Percentiles rank a stretch among this genome's conserved stretches.
phyloP scores from a whole-genome alignment of 108 stramenopile genomes.

The Pseudonitzschia multiseries region DNA sequence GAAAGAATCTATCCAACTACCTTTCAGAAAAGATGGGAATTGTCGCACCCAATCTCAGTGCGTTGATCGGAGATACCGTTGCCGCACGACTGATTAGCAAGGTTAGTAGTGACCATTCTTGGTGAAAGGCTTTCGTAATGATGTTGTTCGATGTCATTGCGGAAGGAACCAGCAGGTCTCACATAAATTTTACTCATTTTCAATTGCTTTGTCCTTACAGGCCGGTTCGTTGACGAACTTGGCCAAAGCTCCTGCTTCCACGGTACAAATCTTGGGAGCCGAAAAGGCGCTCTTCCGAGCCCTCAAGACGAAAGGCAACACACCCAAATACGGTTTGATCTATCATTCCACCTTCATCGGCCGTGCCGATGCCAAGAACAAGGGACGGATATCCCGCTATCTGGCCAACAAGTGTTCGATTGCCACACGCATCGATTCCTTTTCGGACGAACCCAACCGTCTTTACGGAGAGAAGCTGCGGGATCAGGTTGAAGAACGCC shows the following conservation, averaged over 20 bases:
- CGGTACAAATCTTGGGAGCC: slow-evolving; percentile 99
- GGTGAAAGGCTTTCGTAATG: neutral
- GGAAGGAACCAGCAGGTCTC: neutral
- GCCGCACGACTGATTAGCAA: slow-evolving; percentile 98
- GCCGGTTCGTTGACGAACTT: slow-evolving; percentile 96
- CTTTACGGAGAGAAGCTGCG: slow-evolving; percentile 96
- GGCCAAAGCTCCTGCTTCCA: slow-evolving; percentile 99
- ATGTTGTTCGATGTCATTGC: neutral
- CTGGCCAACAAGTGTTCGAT: slow-evolving; percentile 99
- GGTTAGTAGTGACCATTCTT: slow-evolving; percentile 46
- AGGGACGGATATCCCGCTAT: slow-evolving; percentile 98
- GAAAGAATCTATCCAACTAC: slow-evolving; percentile 91
- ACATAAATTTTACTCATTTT: neutral
- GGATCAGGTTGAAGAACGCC: slow-evolving; percentile 99
- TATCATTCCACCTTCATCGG: slow-evolving; percentile 99
- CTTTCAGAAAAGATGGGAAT: slow-evolving; percentile 94
- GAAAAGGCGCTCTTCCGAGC: slow-evolving; percentile 99
- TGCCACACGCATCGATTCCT: slow-evolving; percentile 98
- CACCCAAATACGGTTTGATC: slow-evolving; percentile 99
- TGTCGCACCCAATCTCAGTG: slow-evolving; percentile 97
- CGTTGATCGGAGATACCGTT: slow-evolving; percentile 98
- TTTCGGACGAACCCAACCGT: slow-evolving; percentile 90
- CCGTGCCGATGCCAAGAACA: slow-evolving; percentile 99
- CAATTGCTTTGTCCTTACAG: slow-evolving; percentile 33
- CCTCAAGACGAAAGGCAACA: slow-evolving; percentile 99